Percentiles rank a stretch among this genome's conserved stretches.
Evolutionary conservation across 179 eudicot genomes (phyloP).

Genomic region (Vitellaria paradoxa): DNA sequence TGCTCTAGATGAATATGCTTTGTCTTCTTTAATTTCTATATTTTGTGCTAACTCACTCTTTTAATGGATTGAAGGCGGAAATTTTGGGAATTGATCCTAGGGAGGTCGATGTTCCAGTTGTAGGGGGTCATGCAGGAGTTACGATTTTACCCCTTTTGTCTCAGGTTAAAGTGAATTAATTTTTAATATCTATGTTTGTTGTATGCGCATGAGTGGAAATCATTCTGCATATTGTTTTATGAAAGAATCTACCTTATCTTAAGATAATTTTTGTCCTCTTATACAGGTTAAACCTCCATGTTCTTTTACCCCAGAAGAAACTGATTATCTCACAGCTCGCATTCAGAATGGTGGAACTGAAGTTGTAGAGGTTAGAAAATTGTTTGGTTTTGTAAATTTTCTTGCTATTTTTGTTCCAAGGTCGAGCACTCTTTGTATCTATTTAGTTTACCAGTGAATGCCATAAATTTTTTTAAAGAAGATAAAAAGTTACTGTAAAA

Average conservation of each 20-base stretch:
- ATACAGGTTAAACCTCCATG: slow-evolving; percentile 84
- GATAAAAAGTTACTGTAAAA: not conserved
- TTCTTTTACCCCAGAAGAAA: slow-evolving; percentile 76
- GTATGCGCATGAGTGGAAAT: not conserved
- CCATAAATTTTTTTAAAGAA: not conserved
- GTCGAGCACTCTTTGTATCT: not conserved
- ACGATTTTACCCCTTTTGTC: slow-evolving; percentile 95
- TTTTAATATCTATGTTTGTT: not conserved
- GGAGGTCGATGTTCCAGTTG: slow-evolving; percentile 93
- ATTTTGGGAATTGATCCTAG: slow-evolving; percentile 94
- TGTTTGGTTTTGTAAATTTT: not conserved
- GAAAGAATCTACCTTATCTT: not conserved
- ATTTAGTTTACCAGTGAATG: not conserved
- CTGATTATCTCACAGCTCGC: slow-evolving; percentile 69
- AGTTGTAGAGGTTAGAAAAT: slow-evolving; percentile 83
- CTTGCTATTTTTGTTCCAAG: not conserved
- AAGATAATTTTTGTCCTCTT: slow-evolving; percentile 1
- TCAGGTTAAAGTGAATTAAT: slow-evolving; percentile 50
- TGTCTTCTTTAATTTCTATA: not conserved
- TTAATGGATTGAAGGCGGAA: slow-evolving; percentile 65
- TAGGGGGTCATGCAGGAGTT: slow-evolving; percentile 98
- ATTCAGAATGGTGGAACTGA: slow-evolving; percentile 99
- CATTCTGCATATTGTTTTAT: not conserved
- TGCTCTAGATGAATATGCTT: not conserved
- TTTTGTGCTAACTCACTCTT: not conserved